Conservation (phyloP, 176 grass and related monocot genomes). For the Carex kokanica region DNA sequence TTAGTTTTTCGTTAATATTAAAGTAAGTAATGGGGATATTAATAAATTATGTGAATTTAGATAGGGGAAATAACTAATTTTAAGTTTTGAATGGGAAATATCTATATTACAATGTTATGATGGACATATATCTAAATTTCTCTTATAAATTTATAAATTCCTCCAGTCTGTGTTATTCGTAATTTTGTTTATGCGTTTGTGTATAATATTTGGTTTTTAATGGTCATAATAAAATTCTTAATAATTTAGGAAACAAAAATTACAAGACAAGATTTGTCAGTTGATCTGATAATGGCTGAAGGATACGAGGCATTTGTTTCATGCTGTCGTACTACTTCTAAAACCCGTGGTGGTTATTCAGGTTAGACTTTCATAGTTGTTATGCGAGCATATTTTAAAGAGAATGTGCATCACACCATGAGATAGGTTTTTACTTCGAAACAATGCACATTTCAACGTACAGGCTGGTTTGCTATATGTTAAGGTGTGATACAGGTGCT, state of each 20-base stretch:
- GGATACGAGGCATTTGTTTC: slow-evolving; percentile 94
- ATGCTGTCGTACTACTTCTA: slow-evolving; percentile 55
- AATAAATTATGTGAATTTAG: no score
- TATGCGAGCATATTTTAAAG: neutral
- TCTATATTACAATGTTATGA: no score
- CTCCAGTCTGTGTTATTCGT: neutral
- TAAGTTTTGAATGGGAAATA: no score
- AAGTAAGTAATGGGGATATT: no score
- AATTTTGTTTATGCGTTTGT: neutral
- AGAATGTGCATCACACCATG: neutral
- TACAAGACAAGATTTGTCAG: slow-evolving; percentile 78
- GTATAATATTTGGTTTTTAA: neutral
- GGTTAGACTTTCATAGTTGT: slow-evolving; percentile 36
- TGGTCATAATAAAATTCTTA: slow-evolving; percentile 10
- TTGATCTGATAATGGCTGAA: slow-evolving; percentile 70
- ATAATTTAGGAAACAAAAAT: slow-evolving; percentile 79
- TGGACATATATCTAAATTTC: no score
- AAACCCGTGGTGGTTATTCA: slow-evolving; percentile 68
- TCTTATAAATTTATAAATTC: neutral
- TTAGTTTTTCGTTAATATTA: no score
- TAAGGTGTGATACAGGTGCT: neutral
- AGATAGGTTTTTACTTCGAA: neutral
- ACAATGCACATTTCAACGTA: neutral
- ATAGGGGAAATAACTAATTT: no score
- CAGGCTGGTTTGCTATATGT: neutral